A percentile compares a stretch with the other conserved stretches of the same genome.
Conservation (phyloP, 306 rosid genomes). For the Casuarina glauca region DNA sequence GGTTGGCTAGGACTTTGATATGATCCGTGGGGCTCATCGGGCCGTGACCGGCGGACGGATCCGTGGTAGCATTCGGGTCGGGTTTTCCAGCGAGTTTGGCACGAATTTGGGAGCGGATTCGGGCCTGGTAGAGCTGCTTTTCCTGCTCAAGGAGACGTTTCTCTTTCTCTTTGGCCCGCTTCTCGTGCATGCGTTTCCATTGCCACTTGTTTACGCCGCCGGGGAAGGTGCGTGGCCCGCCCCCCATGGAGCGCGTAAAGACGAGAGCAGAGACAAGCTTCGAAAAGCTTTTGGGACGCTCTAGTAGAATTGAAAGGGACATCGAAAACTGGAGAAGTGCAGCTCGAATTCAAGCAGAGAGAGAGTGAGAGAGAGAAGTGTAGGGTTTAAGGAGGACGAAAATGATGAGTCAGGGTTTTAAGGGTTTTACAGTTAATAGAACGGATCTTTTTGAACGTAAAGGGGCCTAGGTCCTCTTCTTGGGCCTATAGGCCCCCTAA, state of each 20-base stretch:
- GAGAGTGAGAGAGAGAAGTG: neutral
- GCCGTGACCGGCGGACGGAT: conserved; percentile 35
- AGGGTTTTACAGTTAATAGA: neutral
- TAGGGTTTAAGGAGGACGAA: neutral
- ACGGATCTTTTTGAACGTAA: neutral
- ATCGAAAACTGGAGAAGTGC: conserved; percentile 21
- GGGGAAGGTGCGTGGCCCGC: conserved; percentile 92
- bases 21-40: conserved; percentile 68
- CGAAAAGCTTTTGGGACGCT: conserved; percentile 38
- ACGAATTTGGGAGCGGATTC: conserved; percentile 84
- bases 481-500: no score
- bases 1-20: conserved; percentile 68
- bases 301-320: conserved; percentile 45
- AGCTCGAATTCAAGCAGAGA: neutral
- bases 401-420: neutral
- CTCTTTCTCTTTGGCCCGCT: conserved; percentile 75
- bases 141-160: conserved; percentile 68
- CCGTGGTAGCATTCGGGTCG: conserved; percentile 18
- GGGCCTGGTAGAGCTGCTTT: conserved; percentile 80
- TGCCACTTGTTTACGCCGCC: conserved; percentile 93
- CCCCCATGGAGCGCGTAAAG: conserved; percentile 71
- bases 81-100: conserved; percentile 48
- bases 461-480: neutral
- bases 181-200: conserved; percentile 99
- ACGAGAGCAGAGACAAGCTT: conserved; percentile 40